Conservation (phyloP, 2,329 filamentous ascomycete species). For the Hyphodiscus sp. region DNA sequence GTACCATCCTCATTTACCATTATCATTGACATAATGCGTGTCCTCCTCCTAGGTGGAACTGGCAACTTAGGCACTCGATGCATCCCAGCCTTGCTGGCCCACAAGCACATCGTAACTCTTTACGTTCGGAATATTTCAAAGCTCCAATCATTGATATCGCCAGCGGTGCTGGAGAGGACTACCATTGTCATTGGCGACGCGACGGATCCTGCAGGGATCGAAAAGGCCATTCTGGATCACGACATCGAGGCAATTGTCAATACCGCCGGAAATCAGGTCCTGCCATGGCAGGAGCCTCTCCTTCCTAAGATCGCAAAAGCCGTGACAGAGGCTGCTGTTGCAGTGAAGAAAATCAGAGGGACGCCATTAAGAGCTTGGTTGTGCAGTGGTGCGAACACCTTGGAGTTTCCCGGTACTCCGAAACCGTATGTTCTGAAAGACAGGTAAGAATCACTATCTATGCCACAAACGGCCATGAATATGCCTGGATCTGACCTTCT, state of each 20-base stretch:
- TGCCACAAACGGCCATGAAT: background rate
- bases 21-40: conserved; percentile 30
- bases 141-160: conserved; percentile 31
- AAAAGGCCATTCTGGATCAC: conserved; percentile 31
- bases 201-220: conserved; percentile 30
- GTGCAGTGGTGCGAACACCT: conserved; percentile 30
- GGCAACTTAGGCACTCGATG: conserved; percentile 34
- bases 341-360: conserved; percentile 30
- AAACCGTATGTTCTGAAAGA: conserved; percentile 27
- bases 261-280: conserved; percentile 34
- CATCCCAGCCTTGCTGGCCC: conserved; percentile 30
- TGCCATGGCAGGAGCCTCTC: conserved; percentile 33
- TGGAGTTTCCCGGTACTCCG: conserved; percentile 32
- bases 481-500: background rate
- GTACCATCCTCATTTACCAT: background rate
- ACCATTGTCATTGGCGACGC: conserved; percentile 34
- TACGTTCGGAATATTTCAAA: conserved; percentile 35
- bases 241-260: conserved; percentile 36
- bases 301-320: conserved; percentile 33
- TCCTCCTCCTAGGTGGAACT: conserved; percentile 35
- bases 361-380: conserved; percentile 35
- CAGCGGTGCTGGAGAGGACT: conserved; percentile 26
- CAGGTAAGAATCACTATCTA: conserved; percentile 24
- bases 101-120: conserved; percentile 33
- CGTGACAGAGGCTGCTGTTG: conserved; percentile 29